Percentiles rank a stretch among this genome's conserved stretches.
Conservation (phyloP, 1,139 yeast genomes). For the Yarrowia galli region DNA sequence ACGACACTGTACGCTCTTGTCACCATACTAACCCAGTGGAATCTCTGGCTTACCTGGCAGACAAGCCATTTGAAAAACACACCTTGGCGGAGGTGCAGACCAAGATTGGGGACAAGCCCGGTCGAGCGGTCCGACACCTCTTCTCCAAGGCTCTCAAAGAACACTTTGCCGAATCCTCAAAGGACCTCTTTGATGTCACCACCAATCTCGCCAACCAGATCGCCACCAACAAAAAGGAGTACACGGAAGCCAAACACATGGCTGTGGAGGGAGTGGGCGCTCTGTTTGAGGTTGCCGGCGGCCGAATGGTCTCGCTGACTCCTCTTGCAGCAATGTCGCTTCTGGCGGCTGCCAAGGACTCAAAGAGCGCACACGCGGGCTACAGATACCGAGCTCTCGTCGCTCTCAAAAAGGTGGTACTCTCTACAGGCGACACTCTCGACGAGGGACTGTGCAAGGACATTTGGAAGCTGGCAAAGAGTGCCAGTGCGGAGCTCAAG, state of each 20-base stretch:
- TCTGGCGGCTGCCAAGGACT: conserved; percentile 30
- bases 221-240: conserved; percentile 28
- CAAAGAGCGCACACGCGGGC: conserved; percentile 28
- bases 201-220: conserved; percentile 31
- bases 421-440: conserved; percentile 48
- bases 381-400: conserved; percentile 20
- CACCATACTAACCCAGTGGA: conserved; percentile 23
- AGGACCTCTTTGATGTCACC: conserved; percentile 31
- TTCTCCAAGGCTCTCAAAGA: conserved; percentile 33
- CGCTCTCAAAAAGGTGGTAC: conserved; percentile 25
- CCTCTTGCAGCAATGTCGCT: conserved; percentile 33
- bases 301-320: conserved; percentile 30
- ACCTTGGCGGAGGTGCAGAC: conserved; percentile 7
- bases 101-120: conserved; percentile 17
- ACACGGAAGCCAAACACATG: conserved; percentile 17
- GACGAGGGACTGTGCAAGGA: conserved; percentile 50
- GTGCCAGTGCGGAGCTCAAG: conserved; percentile 46
- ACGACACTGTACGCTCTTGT: too few species aligned
- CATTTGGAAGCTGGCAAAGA: conserved; percentile 48
- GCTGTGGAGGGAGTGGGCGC: conserved; percentile 33
- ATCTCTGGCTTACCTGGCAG: conserved; percentile 16
- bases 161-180: conserved; percentile 27
- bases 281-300: conserved; percentile 24
- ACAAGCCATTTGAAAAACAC: conserved; percentile 28
- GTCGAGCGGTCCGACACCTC: conserved; percentile 26